Conservation (phyloP, 1,139 yeast species). For the Arxiozyma bovina region DNA sequence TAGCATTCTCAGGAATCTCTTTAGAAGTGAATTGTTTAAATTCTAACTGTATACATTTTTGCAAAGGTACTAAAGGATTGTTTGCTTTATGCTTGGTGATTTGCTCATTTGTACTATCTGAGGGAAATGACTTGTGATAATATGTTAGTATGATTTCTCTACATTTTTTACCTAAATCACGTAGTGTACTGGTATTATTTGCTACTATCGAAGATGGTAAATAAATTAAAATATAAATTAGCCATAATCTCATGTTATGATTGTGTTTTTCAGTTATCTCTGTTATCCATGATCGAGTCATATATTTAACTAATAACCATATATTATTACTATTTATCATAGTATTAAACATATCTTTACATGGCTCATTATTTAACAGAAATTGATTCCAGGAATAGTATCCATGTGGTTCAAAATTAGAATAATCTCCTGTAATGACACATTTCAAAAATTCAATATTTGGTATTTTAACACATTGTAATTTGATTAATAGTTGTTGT, state of each 20-base stretch:
- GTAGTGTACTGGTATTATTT: constrained; percentile 19
- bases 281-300: constrained; percentile 23
- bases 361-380: constrained; percentile 20
- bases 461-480: no score
- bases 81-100: neutral
- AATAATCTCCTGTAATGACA: constrained; percentile 8
- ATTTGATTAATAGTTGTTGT: constrained; percentile 4
- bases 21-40: neutral
- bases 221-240: constrained; percentile 21
- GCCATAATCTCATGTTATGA: constrained; percentile 19
- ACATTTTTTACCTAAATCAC: constrained; percentile 26
- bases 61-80: neutral
- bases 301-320: constrained; percentile 23
- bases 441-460: constrained; percentile 12
- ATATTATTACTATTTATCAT: constrained; percentile 14
- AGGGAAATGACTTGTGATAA: neutral
- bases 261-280: constrained; percentile 9
- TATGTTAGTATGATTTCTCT: constrained; percentile 3
- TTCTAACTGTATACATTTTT: neutral
- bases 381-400: constrained; percentile 21
- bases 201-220: constrained; percentile 24
- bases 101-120: no score
- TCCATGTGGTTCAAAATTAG: constrained; percentile 11
- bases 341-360: constrained; percentile 13
- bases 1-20: constrained; percentile 6